A percentile compares a stretch with the other conserved stretches of the same genome.
Conservation (phyloP, 805 yeast genomes). For the Starmerella cellae region DNA sequence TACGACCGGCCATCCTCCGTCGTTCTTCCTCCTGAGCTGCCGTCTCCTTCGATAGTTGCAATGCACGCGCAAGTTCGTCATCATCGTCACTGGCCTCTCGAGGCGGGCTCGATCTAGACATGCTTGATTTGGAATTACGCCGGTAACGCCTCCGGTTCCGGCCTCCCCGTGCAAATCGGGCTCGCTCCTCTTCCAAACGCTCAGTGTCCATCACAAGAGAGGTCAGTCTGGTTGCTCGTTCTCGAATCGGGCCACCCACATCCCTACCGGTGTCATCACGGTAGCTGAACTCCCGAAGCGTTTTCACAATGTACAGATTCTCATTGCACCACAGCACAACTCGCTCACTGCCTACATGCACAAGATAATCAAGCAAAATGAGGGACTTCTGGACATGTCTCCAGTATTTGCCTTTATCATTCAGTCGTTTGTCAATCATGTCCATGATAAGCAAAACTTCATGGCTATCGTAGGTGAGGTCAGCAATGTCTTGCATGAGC, state of each 20-base stretch:
- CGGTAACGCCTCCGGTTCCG: slow-evolving; percentile 20
- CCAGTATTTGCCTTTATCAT: slow-evolving; percentile 96
- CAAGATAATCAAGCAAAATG: slow-evolving; percentile 76
- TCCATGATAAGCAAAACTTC: slow-evolving; percentile 87
- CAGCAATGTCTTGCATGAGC: slow-evolving; percentile 74
- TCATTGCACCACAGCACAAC: slow-evolving; percentile 88
- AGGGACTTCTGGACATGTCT: slow-evolving; percentile 87
- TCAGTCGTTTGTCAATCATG: slow-evolving; percentile 78
- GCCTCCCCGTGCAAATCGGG: slow-evolving; percentile 9
- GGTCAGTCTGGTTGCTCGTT: slow-evolving; percentile 80
- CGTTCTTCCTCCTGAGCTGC: slow-evolving; percentile 63
- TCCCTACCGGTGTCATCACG: slow-evolving; percentile 66
- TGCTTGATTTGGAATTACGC: slow-evolving; percentile 22
- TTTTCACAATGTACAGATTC: slow-evolving; percentile 74
- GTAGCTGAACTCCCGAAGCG: slow-evolving; percentile 78
- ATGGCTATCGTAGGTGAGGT: slow-evolving; percentile 52
- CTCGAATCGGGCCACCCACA: slow-evolving; percentile 78
- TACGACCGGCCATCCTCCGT: slow-evolving; percentile 30
- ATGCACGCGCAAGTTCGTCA: slow-evolving; percentile 63
- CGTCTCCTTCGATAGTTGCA: slow-evolving; percentile 65
- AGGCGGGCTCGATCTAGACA: slow-evolving; percentile 18
- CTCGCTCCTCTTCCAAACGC: slow-evolving; percentile 57
- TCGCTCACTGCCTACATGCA: slow-evolving; percentile 73
- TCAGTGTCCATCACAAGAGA: slow-evolving; percentile 71
- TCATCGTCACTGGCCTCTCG: slow-evolving; percentile 39